phyloP scores from a whole-genome alignment of 208 protist genomes.

The Leishmania braziliensis region DNA sequence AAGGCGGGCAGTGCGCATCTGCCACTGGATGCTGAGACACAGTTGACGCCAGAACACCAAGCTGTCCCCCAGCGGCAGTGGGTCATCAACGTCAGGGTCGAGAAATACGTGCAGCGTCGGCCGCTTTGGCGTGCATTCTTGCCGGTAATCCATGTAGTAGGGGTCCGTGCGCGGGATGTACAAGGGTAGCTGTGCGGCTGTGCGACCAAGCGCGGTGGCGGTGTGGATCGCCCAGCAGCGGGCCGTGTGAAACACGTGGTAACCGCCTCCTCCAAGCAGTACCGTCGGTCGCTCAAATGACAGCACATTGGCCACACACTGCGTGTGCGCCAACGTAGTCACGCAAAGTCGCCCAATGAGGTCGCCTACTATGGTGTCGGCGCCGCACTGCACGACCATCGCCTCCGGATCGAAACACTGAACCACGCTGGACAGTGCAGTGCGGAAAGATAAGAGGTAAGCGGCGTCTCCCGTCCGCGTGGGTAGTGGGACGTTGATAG shows the following conservation, averaged over 20 bases:
- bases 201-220: constrained; percentile 72
- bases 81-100: constrained; percentile 70
- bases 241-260: constrained; percentile 98
- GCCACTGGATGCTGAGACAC: constrained; percentile 57
- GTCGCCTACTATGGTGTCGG: constrained; percentile 97
- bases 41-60: constrained; percentile 67
- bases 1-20: constrained; percentile 61
- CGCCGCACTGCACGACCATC: constrained; percentile 98
- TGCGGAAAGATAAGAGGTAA: constrained; percentile 96
- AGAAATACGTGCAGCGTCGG: constrained; percentile 76
- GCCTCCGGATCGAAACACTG: constrained; percentile 96
- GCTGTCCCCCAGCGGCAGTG: constrained; percentile 50
- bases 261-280: constrained; percentile 99
- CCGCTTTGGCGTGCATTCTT: constrained; percentile 57
- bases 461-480: constrained; percentile 94
- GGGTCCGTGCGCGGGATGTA: constrained; percentile 74
- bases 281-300: constrained; percentile 93
- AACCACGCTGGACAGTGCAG: constrained; percentile 93
- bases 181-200: constrained; percentile 50
- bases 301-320: constrained; percentile 96
- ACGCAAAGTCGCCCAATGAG: constrained; percentile 97
- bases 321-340: constrained; percentile 89
- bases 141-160: constrained; percentile 79
- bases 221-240: constrained; percentile 99
- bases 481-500: constrained; percentile 96